Percentiles rank a stretch among this genome's conserved stretches.
Conservation (phyloP, 257 asterid genomes). For the Nicotiana paniculata region DNA sequence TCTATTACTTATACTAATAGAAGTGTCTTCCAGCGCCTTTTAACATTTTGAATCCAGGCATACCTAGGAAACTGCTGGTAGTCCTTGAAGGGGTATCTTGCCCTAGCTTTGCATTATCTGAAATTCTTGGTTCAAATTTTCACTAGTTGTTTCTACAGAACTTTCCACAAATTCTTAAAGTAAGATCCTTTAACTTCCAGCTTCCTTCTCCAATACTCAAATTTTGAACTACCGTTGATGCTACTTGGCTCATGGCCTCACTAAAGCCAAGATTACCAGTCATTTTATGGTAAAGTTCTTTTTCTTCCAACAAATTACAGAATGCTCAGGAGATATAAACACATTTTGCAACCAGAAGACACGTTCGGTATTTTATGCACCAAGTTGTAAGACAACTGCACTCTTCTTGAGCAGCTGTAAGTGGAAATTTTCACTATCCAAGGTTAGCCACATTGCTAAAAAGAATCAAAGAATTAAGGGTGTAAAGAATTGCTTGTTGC, state of each 20-base stretch:
- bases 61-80: neutral
- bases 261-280: neutral
- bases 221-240: neutral
- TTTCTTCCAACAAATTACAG: neutral
- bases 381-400: neutral
- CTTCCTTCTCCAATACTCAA: neutral
- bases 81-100: neutral
- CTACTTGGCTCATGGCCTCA: neutral
- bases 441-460: neutral
- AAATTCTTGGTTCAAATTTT: neutral
- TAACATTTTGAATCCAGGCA: too few species aligned
- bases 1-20: neutral
- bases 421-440: neutral
- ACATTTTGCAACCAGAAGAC: too few species aligned
- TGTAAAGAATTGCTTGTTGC: neutral
- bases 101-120: neutral
- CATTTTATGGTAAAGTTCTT: neutral
- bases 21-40: neutral
- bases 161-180: neutral
- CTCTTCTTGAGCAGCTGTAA: neutral
- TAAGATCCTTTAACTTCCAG: neutral
- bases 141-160: neutral
- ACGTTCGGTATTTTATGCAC: neutral
- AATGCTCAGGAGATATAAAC: neutral
- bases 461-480: neutral